These are phyloP conservation scores for Xerocomus nothofagi DNA, from an alignment of 1,284 basidiomycete species.

Conservation along the genomic window DNA sequence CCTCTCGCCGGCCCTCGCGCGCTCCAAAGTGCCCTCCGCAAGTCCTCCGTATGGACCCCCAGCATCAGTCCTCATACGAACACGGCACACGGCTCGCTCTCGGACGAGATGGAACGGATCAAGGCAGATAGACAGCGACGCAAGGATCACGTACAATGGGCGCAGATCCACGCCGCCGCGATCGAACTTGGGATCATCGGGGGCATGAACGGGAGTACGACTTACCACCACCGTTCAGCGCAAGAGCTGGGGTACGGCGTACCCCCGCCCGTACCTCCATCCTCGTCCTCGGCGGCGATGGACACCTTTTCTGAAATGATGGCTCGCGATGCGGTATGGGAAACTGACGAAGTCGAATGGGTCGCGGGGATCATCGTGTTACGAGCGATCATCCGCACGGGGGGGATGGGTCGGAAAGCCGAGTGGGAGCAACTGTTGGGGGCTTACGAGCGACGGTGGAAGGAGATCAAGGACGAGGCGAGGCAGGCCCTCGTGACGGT, in stretches of 20 bases:
- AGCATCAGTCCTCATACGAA: background rate
- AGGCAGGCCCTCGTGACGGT: constrained; percentile 57
- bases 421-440: constrained; percentile 52
- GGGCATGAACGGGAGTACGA: background rate
- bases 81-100: constrained; percentile 30
- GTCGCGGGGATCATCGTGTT: constrained; percentile 57
- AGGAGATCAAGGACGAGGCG: constrained; percentile 62
- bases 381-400: constrained; percentile 51
- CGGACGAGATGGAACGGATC: constrained; percentile 59
- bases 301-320: constrained; percentile 52
- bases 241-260: constrained; percentile 23
- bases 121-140: constrained; percentile 54
- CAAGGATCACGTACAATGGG: constrained; percentile 62
- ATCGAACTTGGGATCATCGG: constrained; percentile 49
- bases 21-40: constrained; percentile 55
- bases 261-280: background rate
- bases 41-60: constrained; percentile 48
- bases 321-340: constrained; percentile 59
- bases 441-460: constrained; percentile 58
- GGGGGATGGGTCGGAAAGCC: constrained; percentile 42
- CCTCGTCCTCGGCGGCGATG: background rate
- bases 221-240: constrained; percentile 15
- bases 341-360: constrained; percentile 62
- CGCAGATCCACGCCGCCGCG: constrained; percentile 57
- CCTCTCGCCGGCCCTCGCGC: constrained; percentile 52